Evolutionary conservation across 345 rosid species (phyloP).

Genomic region (Brassica incana): DNA sequence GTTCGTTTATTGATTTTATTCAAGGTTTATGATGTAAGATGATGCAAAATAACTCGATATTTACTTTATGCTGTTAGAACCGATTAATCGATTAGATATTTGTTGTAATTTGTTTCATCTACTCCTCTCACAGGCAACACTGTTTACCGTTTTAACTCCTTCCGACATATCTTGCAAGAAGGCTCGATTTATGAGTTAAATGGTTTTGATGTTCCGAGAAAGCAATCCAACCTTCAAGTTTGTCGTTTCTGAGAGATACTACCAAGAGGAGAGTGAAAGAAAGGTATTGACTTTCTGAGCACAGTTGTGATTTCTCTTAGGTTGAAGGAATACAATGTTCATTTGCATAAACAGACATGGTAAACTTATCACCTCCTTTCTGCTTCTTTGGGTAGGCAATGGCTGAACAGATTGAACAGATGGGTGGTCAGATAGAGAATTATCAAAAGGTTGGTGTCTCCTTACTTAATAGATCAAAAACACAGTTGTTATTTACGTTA

Average conservation of each 20-base stretch:
- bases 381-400: constrained; percentile 49
- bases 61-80: not conserved
- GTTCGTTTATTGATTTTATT: no score
- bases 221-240: no score
- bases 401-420: constrained; percentile 92
- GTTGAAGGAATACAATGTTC: constrained; percentile 13
- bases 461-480: not conserved
- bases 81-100: not conserved
- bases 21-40: not conserved
- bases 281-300: constrained; percentile 54
- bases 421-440: constrained; percentile 64
- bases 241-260: constrained; percentile 57
- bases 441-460: constrained; percentile 71
- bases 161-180: no score
- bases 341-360: not conserved
- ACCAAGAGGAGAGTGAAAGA: constrained; percentile 92
- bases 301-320: not conserved
- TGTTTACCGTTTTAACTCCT: no score
- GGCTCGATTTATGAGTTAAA: no score
- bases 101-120: no score
- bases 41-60: not conserved
- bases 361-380: not conserved
- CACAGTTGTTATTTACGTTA: no score
- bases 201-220: no score
- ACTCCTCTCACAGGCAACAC: no score